These are phyloP conservation scores for Parietaria judaica DNA, from an alignment of 306 rosid species.

Conservation along the genomic window DNA sequence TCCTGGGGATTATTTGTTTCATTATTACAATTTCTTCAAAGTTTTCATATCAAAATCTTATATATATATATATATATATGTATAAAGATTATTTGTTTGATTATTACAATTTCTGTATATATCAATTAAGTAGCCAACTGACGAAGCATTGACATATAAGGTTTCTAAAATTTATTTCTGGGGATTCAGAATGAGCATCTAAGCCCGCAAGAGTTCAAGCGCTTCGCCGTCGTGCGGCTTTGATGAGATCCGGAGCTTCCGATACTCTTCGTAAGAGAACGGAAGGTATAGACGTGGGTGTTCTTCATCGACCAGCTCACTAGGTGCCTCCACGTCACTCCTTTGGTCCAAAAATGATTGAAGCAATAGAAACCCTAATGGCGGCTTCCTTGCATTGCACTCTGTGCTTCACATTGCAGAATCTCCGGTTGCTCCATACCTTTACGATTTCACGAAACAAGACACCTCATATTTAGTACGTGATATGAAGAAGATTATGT, in stretches of 20 bases:
- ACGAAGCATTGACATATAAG: neutral
- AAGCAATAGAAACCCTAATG: slow-evolving; percentile 35
- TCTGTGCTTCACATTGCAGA: slow-evolving; percentile 41
- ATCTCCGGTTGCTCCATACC: slow-evolving; percentile 66
- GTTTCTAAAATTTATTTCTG: neutral
- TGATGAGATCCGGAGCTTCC: slow-evolving; percentile 27
- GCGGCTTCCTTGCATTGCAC: slow-evolving; percentile 46
- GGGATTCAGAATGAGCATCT: neutral
- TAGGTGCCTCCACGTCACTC: slow-evolving; percentile 37
- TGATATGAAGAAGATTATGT: too few species aligned
- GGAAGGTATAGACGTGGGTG: slow-evolving; percentile 35
- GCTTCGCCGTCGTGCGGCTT: slow-evolving; percentile 37
- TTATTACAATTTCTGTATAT: too few species aligned
- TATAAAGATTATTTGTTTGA: neutral
- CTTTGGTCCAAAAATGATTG: slow-evolving; percentile 43
- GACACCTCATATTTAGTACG: neutral
- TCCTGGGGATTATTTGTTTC: slow-evolving; percentile 10
- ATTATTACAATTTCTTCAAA: neutral
- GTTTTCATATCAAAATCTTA: neutral
- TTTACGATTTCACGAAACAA: neutral
- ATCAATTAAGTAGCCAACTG: neutral
- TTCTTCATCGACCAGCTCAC: slow-evolving; percentile 34
- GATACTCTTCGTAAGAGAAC: slow-evolving; percentile 29
- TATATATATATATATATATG: neutral
- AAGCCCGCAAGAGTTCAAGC: slow-evolving; percentile 24